Conservation (phyloP, 495 filamentous ascomycete species). For the Aspergillus nanangensis region DNA sequence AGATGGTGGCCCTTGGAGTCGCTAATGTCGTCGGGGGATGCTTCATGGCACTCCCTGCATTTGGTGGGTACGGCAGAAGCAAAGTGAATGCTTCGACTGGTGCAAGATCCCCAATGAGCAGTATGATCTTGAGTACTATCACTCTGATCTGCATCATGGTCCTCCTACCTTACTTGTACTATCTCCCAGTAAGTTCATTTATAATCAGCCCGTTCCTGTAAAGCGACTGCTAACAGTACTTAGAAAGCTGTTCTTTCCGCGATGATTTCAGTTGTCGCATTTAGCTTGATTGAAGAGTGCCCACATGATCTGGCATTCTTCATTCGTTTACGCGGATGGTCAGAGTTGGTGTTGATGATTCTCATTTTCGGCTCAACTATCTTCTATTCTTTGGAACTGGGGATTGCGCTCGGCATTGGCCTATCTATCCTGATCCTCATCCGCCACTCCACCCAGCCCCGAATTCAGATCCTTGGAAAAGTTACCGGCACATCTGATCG, state of each 20-base stretch:
- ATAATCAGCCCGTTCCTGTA: background rate
- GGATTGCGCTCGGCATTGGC: slow-evolving; percentile 86
- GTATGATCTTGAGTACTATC: slow-evolving; percentile 75
- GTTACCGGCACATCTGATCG: slow-evolving; percentile 68
- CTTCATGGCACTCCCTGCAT: slow-evolving; percentile 87
- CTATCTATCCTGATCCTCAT: slow-evolving; percentile 86
- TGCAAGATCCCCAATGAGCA: slow-evolving; percentile 88
- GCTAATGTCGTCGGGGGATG: slow-evolving; percentile 88
- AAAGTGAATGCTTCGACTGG: slow-evolving; percentile 93
- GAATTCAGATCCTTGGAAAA: slow-evolving; percentile 95
- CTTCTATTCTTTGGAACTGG: slow-evolving; percentile 80
- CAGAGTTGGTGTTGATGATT: slow-evolving; percentile 80
- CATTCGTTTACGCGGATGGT: slow-evolving; percentile 74
- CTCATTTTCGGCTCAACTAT: slow-evolving; percentile 89
- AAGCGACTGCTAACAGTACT: too few species aligned
- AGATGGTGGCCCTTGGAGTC: slow-evolving; percentile 86
- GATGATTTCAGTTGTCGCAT: slow-evolving; percentile 95
- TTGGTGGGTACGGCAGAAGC: slow-evolving; percentile 93
- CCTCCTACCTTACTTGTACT: slow-evolving; percentile 88
- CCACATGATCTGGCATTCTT: slow-evolving; percentile 92
- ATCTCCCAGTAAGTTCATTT: slow-evolving; percentile 70
- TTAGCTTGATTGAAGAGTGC: slow-evolving; percentile 90
- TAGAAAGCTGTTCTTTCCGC: slow-evolving; percentile 91
- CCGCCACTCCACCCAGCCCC: slow-evolving; percentile 80
- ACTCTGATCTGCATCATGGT: slow-evolving; percentile 76